Evolutionary conservation across 108 stramenopile genomes (phyloP), one percentile per base, ranked within the genome.

Genomic region (Nitzschia inconspicua): DNA sequence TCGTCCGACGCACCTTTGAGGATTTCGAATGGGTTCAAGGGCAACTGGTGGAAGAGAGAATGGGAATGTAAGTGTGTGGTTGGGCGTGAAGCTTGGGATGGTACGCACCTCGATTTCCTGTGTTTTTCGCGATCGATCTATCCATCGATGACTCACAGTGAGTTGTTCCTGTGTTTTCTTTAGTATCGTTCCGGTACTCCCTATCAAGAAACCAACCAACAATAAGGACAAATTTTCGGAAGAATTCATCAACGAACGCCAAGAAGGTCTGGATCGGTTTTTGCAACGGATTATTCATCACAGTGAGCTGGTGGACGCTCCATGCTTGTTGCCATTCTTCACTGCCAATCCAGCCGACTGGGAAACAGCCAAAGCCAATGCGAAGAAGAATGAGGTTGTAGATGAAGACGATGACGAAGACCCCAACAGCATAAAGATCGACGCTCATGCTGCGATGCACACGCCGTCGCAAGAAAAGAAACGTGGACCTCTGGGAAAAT

Each of bases 291-390:
- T 71, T 14, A 50, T 71, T 14, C 34, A 26, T 23, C 70, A 71
- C 31, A 25, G 55, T 1, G 70, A 71, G 28, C 46, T 71, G 48
- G 61, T 71, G 4, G 48, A 63, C 20, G 57, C 62, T 3, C 48
- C 70, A 3, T 63, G 32, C 30, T 40, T 71, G 30, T 31, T 63
- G 27, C 43, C 60, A 4, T 71, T 71, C 39, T 56, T 71, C 53
- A 71, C 70, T 18, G 40, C 62, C 18, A 71, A 40, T 25, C 70
- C 70, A 3, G 50, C 54, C 9, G 70, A 71, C 18, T 71, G 70
- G 70, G 43, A 2, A 7, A 32, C 61, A 1, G 41, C 44, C 4
- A 63, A 63, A 27, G 62, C 56, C 42, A 20, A 10, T 2, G 13
- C 26, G 27, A 58, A 57, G 34, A 60, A 69, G 26, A 50, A 46